Evolutionary conservation across 1,139 yeast species (phyloP).

Genomic region (Meyerozyma elateridarum): DNA sequence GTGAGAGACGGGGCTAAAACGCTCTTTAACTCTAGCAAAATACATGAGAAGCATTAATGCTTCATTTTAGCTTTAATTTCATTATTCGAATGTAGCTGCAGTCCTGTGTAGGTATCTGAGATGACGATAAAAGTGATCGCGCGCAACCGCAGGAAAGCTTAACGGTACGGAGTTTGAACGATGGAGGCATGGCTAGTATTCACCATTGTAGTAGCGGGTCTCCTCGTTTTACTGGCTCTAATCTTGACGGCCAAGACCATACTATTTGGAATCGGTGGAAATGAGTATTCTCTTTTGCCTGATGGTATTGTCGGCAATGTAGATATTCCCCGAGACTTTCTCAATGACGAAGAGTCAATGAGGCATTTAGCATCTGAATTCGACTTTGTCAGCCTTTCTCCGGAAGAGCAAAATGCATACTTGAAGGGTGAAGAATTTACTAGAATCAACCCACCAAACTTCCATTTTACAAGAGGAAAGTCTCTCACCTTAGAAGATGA

Average conservation of each 20-base stretch:
- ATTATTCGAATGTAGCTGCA: not conserved
- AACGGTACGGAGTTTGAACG: not conserved
- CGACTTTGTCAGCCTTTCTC: constrained; percentile 35
- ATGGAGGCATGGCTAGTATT: constrained; percentile 5
- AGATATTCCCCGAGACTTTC: constrained; percentile 34
- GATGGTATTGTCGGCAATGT: constrained; percentile 9
- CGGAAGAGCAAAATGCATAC: constrained; percentile 41
- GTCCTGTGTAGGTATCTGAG: no score
- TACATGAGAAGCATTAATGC: constrained; percentile 5
- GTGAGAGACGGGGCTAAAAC: constrained; percentile 52
- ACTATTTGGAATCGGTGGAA: constrained; percentile 3
- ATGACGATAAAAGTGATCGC: not conserved
- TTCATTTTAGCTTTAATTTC: no score
- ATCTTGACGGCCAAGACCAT: constrained; percentile 6
- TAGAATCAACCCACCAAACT: constrained; percentile 28
- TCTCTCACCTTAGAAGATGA: constrained; percentile 28
- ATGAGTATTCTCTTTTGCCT: constrained; percentile 12
- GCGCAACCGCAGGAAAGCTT: not conserved
- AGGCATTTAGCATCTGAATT: constrained; percentile 32
- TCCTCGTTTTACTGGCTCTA: constrained; percentile 6
- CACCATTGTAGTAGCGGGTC: constrained; percentile 5
- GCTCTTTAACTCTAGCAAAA: constrained; percentile 39
- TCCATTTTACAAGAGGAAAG: constrained; percentile 29
- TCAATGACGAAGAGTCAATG: constrained; percentile 41
- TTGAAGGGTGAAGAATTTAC: constrained; percentile 33